Percentiles rank a stretch among this genome's conserved stretches.
Conservation (phyloP, 106 monocot species). For the Phalaenopsis equestris region DNA sequence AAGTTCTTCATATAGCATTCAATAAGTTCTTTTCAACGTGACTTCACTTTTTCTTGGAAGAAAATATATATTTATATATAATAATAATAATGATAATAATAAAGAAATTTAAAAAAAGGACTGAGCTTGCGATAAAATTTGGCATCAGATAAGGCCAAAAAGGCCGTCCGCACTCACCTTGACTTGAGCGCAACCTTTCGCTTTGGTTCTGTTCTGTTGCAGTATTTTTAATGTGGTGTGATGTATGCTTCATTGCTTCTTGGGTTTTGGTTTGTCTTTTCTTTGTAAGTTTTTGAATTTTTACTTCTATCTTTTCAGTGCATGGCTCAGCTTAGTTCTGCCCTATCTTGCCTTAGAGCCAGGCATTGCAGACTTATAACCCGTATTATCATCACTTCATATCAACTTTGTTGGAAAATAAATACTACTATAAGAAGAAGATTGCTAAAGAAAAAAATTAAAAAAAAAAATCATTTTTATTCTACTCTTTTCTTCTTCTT, state of each 20-base stretch:
- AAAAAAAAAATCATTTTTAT: too few species aligned
- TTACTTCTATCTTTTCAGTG: not conserved
- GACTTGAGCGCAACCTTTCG: not conserved
- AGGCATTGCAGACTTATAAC: too few species aligned
- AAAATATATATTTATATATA: not conserved
- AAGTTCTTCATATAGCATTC: too few species aligned
- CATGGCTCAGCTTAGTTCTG: not conserved
- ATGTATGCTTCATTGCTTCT: not conserved
- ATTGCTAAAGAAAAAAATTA: too few species aligned
- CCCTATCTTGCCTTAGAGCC: too few species aligned
- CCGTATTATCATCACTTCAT: not conserved
- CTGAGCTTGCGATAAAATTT: not conserved
- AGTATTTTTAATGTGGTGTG: not conserved
- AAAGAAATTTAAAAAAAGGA: not conserved
- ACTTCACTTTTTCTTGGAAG: not conserved
- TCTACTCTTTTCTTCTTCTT: too few species aligned
- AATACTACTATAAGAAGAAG: too few species aligned
- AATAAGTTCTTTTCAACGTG: not conserved
- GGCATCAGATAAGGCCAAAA: slow-evolving; percentile 2
- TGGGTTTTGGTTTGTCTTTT: slow-evolving; percentile 8
- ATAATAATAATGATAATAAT: not conserved
- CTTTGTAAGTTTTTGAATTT: not conserved
- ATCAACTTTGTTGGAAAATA: too few species aligned
- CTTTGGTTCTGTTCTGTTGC: not conserved
- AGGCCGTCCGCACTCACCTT: not conserved